phyloP scores from a whole-genome alignment of 179 eudicot genomes.

The Spergularia azorica region DNA sequence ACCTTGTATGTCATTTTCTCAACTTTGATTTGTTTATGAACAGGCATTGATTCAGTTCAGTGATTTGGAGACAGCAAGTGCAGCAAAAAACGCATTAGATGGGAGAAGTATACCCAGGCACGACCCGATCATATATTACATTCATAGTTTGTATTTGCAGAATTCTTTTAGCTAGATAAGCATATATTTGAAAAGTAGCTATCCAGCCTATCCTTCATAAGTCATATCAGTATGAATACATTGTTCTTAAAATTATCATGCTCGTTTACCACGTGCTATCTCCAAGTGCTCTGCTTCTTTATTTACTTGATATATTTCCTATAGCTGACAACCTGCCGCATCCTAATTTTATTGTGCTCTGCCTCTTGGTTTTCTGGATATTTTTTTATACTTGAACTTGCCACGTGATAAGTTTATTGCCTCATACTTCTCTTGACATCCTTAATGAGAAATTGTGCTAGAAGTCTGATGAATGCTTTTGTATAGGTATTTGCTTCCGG shows the following conservation, averaged over 20 bases:
- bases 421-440: neutral
- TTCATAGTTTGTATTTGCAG: neutral
- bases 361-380: too few relatives aligned
- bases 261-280: too few relatives aligned
- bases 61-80: conserved; percentile 63
- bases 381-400: too few relatives aligned
- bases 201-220: too few relatives aligned
- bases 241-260: too few relatives aligned
- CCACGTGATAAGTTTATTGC: neutral
- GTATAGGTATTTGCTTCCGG: conserved; percentile 77
- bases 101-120: conserved; percentile 81
- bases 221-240: too few relatives aligned
- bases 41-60: conserved; percentile 76
- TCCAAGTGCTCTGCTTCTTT: too few relatives aligned
- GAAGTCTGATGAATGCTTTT: conserved; percentile 23
- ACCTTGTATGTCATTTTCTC: conserved; percentile 7
- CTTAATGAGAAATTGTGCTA: neutral
- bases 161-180: neutral
- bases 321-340: too few relatives aligned
- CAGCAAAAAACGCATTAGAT: conserved; percentile 71
- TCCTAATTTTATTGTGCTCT: neutral
- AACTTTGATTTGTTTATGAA: conserved; percentile 7
- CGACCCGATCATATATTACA: neutral
- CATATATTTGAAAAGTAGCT: neutral
- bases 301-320: too few relatives aligned